phyloP scores from a whole-genome alignment of 768 basidiomycete species.

The Pholiota microspora region DNA sequence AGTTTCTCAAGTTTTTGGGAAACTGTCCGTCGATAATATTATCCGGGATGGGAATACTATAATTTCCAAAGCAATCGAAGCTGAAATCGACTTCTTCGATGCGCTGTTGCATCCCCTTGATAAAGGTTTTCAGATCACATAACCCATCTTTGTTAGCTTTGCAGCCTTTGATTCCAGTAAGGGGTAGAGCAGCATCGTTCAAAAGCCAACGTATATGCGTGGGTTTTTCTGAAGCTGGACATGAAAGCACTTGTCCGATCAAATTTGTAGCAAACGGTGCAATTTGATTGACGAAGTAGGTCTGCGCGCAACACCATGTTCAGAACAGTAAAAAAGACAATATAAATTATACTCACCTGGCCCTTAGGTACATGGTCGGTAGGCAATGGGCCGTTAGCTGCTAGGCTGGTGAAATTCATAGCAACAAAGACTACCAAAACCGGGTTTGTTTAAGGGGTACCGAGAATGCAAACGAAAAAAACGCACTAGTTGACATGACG shows the following conservation, averaged over 20 bases:
- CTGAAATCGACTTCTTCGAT: conserved; percentile 59
- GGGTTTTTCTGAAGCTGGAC: conserved; percentile 21
- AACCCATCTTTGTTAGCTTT: conserved; percentile 53
- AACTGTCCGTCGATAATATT: conserved; percentile 36
- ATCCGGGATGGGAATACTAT: conserved; percentile 39
- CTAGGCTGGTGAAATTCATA: conserved; percentile 67
- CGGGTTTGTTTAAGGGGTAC: background rate
- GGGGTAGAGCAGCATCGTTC: conserved; percentile 72
- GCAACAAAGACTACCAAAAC: conserved; percentile 62
- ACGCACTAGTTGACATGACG: conserved; percentile 59
- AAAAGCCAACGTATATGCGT: conserved; percentile 65
- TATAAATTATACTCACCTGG: conserved; percentile 53
- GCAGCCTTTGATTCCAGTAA: conserved; percentile 65
- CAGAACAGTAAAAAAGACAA: too few species aligned
- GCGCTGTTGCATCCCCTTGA: conserved; percentile 53
- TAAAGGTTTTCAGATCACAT: conserved; percentile 60
- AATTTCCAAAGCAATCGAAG: conserved; percentile 58
- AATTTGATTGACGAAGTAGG: conserved; percentile 27
- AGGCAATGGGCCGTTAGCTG: conserved; percentile 60
- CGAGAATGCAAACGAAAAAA: background rate
- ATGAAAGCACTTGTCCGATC: conserved; percentile 48
- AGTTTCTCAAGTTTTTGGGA: conserved; percentile 17
- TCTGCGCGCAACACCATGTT: too few species aligned
- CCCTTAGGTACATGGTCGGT: conserved; percentile 54
- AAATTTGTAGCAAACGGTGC: conserved; percentile 34